These are phyloP conservation scores for Talaromyces sp. DNA, from an alignment of 2,329 filamentous ascomycete genomes.

Conservation along the genomic window DNA sequence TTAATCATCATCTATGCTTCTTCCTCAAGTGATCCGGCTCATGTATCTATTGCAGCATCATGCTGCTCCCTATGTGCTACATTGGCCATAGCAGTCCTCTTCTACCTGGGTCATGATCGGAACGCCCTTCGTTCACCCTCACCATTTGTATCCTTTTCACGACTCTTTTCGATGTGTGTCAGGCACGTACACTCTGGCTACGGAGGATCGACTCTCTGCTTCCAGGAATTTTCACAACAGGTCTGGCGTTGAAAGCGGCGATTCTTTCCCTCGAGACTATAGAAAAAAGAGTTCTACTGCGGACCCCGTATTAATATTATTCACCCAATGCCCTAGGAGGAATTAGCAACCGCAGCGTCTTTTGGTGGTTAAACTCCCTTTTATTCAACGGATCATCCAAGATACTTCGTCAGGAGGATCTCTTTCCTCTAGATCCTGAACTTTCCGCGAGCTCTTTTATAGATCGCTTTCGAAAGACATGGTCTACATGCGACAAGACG, in stretches of 20 bases:
- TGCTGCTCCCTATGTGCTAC: slow-evolving; percentile 10
- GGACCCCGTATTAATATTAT: slow-evolving; percentile 18
- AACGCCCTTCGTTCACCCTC: slow-evolving; percentile 31
- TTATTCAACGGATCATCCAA: slow-evolving; percentile 28
- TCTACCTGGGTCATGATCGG: slow-evolving; percentile 27
- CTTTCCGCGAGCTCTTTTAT: no score
- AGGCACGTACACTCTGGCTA: slow-evolving; percentile 39
- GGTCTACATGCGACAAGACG: no score
- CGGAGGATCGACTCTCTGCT: slow-evolving; percentile 31
- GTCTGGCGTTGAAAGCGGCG: slow-evolving; percentile 41
- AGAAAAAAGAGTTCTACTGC: slow-evolving; percentile 38
- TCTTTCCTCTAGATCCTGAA: slow-evolving; percentile 18
- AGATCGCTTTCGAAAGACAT: no score
- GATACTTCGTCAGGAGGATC: slow-evolving; percentile 26
- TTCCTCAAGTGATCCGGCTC: slow-evolving; percentile 4
- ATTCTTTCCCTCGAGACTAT: slow-evolving; percentile 44
- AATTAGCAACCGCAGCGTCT: slow-evolving; percentile 31
- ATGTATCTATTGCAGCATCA: slow-evolving; percentile 10
- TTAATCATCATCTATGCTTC: slow-evolving; percentile 9
- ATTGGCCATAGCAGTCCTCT: slow-evolving; percentile 13
- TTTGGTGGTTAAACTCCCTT: slow-evolving; percentile 41
- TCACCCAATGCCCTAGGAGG: slow-evolving; percentile 28
- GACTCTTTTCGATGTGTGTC: slow-evolving; percentile 43
- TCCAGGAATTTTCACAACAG: slow-evolving; percentile 38
- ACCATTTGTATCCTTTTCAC: slow-evolving; percentile 44